phyloP scores from a whole-genome alignment of 2,329 filamentous ascomycete species.

The Cylindrodendrum hubeiense region DNA sequence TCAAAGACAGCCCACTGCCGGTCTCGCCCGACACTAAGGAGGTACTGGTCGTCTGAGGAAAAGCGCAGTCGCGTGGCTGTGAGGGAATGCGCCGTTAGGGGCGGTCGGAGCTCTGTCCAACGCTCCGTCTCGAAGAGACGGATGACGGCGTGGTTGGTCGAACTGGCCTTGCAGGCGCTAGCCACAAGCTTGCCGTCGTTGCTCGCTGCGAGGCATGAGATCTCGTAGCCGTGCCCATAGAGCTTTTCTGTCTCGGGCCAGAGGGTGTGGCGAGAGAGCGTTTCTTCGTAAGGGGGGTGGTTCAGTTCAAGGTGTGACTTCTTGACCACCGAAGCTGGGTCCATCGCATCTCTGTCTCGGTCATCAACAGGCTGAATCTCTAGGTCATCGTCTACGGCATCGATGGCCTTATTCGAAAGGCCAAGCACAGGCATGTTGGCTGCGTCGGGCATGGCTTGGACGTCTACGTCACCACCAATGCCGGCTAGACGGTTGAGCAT shows the following conservation, averaged over 20 bases:
- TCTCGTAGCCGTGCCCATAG: slow-evolving; percentile 98
- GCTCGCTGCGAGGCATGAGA: slow-evolving; percentile 85
- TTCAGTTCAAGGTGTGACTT: slow-evolving; percentile 73
- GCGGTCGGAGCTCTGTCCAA: slow-evolving; percentile 90
- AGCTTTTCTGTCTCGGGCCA: slow-evolving; percentile 98
- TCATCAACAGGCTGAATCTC: slow-evolving; percentile 59
- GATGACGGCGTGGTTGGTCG: slow-evolving; percentile 93
- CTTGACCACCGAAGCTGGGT: slow-evolving; percentile 67
- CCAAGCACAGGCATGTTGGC: slow-evolving; percentile 96
- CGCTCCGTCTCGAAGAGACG: slow-evolving; percentile 87
- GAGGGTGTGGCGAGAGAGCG: slow-evolving; percentile 87
- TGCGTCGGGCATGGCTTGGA: slow-evolving; percentile 78
- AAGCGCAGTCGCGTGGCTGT: slow-evolving; percentile 89
- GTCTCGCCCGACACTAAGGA: slow-evolving; percentile 92
- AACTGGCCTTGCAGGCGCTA: slow-evolving; percentile 93
- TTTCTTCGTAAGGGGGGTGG: slow-evolving; percentile 89
- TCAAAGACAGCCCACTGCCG: slow-evolving; percentile 90
- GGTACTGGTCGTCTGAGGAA: slow-evolving; percentile 76
- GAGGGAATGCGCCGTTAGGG: slow-evolving; percentile 85
- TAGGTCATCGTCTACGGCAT: slow-evolving; percentile 64
- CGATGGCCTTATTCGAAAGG: slow-evolving; percentile 93
- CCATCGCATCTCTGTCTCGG: slow-evolving; percentile 65
- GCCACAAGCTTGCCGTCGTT: slow-evolving; percentile 83
- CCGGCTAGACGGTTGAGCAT: slow-evolving; percentile 78
- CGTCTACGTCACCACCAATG: slow-evolving; percentile 58